phyloP scores from a whole-genome alignment of 305 asterid species.

The Fraxinus platypoda region DNA sequence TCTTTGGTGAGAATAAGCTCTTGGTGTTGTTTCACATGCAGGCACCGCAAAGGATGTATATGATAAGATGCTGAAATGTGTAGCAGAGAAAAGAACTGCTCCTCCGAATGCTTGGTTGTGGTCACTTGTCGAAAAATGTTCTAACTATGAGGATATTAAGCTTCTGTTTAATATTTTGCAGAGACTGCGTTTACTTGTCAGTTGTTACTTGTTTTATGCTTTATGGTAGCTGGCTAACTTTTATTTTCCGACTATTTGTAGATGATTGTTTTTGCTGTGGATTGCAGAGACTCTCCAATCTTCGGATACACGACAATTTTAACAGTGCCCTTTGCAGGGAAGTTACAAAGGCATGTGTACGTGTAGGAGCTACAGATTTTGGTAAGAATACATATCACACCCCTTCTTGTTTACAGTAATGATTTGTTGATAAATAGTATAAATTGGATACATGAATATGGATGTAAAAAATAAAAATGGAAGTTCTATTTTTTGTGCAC shows the following conservation, averaged over 20 bases:
- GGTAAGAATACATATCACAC: conserved; percentile 44
- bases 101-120: conserved; percentile 88
- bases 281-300: conserved; percentile 84
- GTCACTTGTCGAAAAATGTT: conserved; percentile 71
- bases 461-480: background rate
- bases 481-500: background rate
- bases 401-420: background rate
- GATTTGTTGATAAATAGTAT: background rate
- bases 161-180: conserved; percentile 66
- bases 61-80: conserved; percentile 59
- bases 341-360: conserved; percentile 83
- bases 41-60: conserved; percentile 67
- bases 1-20: background rate
- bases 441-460: background rate
- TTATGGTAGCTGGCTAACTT: conserved; percentile 6
- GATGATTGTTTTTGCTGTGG: conserved; percentile 22
- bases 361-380: conserved; percentile 71
- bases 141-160: conserved; percentile 60
- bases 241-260: background rate
- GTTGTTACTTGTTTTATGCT: conserved; percentile 35
- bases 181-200: conserved; percentile 73
- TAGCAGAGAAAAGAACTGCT: conserved; percentile 58
- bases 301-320: conserved; percentile 65
- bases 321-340: conserved; percentile 84
- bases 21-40: conserved; percentile 39